Percentiles rank a stretch among this genome's conserved stretches.
These are phyloP conservation scores for Phtheirospermum japonicum DNA, from an alignment of 257 asterid genomes.

Conservation along the genomic window DNA sequence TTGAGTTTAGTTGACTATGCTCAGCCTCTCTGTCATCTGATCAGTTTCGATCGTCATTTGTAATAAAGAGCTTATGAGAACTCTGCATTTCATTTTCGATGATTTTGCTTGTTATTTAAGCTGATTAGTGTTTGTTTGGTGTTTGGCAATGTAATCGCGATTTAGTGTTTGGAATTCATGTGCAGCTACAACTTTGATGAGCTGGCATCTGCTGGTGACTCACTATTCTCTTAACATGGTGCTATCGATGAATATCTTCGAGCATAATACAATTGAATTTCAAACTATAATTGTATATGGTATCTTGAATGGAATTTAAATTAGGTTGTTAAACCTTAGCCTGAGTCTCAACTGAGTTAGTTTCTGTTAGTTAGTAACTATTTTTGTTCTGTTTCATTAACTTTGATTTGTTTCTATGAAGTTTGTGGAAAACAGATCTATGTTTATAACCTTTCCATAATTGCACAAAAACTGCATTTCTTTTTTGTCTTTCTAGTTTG, in stretches of 20 bases:
- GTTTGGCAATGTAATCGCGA: no score
- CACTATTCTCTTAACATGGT: constrained; percentile 84
- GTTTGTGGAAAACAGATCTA: constrained; percentile 24
- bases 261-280: constrained; percentile 77
- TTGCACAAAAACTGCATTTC: no score
- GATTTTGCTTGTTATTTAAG: constrained; percentile 26
- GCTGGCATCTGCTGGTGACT: constrained; percentile 90
- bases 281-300: constrained; percentile 75
- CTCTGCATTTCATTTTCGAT: constrained; percentile 73
- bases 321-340: constrained; percentile 86
- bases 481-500: no score
- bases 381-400: constrained; percentile 10
- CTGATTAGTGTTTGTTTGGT: no score
- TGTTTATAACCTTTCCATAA: constrained; percentile 27
- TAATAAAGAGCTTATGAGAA: constrained; percentile 83
- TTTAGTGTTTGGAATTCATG: neutral
- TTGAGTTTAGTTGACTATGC: no score
- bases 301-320: constrained; percentile 78
- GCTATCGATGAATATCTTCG: constrained; percentile 64
- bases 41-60: constrained; percentile 83
- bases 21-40: constrained; percentile 72
- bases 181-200: constrained; percentile 87
- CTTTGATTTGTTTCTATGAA: constrained; percentile 11
- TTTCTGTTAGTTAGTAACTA: constrained; percentile 71
- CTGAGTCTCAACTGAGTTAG: constrained; percentile 90